phyloP scores from a whole-genome alignment of 164 flowering plant genomes.

The Vitis amurensis region DNA sequence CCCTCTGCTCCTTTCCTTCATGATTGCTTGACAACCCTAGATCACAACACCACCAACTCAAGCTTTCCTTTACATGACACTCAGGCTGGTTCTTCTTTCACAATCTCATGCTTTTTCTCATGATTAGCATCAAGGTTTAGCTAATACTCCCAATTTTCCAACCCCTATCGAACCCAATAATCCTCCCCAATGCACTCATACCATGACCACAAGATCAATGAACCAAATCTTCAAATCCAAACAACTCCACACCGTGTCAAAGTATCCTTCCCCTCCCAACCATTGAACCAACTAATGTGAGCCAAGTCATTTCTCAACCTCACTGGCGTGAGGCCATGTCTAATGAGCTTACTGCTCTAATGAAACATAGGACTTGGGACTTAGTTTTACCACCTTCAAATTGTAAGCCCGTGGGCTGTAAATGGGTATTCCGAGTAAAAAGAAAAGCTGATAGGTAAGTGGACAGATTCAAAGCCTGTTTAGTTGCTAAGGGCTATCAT shows the following conservation, averaged over 20 bases:
- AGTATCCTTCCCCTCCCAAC: neutral
- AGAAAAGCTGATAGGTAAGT: constrained; percentile 3
- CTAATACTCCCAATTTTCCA: neutral
- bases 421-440: constrained; percentile 12
- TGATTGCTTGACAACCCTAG: neutral
- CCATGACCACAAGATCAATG: neutral
- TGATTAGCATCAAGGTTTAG: too few relatives aligned
- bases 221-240: neutral
- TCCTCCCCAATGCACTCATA: neutral
- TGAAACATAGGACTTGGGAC: too few relatives aligned
- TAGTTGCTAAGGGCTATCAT: neutral
- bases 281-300: neutral
- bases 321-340: neutral
- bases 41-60: neutral
- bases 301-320: neutral
- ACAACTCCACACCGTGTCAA: neutral
- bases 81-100: neutral
- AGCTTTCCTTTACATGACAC: neutral
- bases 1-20: neutral
- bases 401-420: constrained; percentile 6
- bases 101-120: neutral
- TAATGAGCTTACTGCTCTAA: too few relatives aligned
- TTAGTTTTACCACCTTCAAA: neutral
- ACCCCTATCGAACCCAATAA: neutral
- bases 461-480: neutral